These are phyloP conservation scores for Jatropha curcas DNA, from an alignment of 345 rosid genomes.

Conservation along the genomic window DNA sequence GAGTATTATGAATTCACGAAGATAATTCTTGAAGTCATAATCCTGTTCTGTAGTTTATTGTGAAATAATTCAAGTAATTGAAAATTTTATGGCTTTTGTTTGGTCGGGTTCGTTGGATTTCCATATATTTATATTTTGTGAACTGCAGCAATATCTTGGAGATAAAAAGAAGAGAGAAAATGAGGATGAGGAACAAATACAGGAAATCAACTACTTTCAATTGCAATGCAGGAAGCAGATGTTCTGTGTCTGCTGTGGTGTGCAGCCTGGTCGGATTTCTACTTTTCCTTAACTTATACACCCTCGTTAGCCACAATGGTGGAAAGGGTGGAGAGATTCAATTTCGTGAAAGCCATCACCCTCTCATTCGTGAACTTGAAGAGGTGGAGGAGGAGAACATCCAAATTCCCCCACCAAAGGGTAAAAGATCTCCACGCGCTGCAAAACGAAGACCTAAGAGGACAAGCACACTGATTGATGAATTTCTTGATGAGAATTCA, in stretches of 20 bases:
- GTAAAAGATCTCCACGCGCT: constrained; percentile 80
- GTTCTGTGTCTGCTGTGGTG: constrained; percentile 47
- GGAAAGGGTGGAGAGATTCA: constrained; percentile 37
- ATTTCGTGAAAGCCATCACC: constrained; percentile 43
- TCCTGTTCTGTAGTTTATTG: not conserved
- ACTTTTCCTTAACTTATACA: constrained; percentile 57
- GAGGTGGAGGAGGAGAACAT: constrained; percentile 76
- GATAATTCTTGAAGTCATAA: too few species aligned
- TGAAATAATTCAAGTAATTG: not conserved
- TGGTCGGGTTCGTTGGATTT: constrained; percentile 40
- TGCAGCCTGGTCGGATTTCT: constrained; percentile 80
- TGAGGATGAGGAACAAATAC: constrained; percentile 81
- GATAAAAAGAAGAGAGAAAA: constrained; percentile 53
- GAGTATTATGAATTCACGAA: too few species aligned
- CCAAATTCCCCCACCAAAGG: constrained; percentile 77
- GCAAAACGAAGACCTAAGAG: constrained; percentile 77
- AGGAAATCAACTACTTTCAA: constrained; percentile 65
- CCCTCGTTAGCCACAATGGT: constrained; percentile 42
- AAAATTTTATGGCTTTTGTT: constrained; percentile 24
- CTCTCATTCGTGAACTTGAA: constrained; percentile 56
- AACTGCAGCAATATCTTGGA: constrained; percentile 60
- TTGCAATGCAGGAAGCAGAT: constrained; percentile 81
- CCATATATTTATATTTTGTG: constrained; percentile 49
- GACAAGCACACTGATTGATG: constrained; percentile 71
- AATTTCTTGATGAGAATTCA: constrained; percentile 95